phyloP scores from a whole-genome alignment of 164 flowering plant species.

The Warburgia ugandensis region DNA sequence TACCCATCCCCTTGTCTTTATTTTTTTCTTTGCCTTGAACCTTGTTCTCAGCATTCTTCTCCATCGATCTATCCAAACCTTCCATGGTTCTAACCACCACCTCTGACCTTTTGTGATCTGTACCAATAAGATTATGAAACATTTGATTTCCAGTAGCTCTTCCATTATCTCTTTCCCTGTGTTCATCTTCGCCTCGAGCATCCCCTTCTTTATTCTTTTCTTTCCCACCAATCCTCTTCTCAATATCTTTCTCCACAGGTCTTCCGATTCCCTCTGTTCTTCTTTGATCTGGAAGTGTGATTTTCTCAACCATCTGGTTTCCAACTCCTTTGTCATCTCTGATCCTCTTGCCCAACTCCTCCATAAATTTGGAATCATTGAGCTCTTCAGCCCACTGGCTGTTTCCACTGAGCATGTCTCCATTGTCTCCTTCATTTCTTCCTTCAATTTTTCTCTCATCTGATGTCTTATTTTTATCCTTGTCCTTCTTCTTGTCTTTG shows the following conservation, averaged over 20 bases:
- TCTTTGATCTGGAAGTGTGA: conserved; percentile 22
- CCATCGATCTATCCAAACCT: no score
- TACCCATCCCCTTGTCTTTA: no score
- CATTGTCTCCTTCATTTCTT: conserved; percentile 11
- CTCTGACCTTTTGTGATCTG: no score
- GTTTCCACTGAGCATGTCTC: conserved; percentile 11
- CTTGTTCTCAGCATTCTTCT: no score
- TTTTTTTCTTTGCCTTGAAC: no score
- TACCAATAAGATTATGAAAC: conserved; percentile 13
- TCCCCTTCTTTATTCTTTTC: conserved; percentile 25
- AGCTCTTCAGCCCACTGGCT: conserved; percentile 10
- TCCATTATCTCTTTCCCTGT: conserved; percentile 21
- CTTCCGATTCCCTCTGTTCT: conserved; percentile 14
- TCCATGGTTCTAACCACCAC: no score
- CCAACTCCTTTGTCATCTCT: conserved; percentile 19
- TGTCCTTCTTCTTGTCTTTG: conserved; percentile 44
- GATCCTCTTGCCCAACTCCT: conserved; percentile 38
- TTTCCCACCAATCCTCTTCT: no score
- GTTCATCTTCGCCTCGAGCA: conserved; percentile 21
- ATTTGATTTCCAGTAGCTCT: conserved; percentile 12
- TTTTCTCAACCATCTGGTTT: conserved; percentile 30
- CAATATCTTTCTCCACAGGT: conserved; percentile 26
- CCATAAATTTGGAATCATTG: conserved; percentile 32
- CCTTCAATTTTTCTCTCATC: conserved; percentile 20
- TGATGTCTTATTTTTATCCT: conserved; percentile 18